Evolutionary conservation across 768 basidiomycete species (phyloP).

Genomic region (Saitozyma sp.): DNA sequence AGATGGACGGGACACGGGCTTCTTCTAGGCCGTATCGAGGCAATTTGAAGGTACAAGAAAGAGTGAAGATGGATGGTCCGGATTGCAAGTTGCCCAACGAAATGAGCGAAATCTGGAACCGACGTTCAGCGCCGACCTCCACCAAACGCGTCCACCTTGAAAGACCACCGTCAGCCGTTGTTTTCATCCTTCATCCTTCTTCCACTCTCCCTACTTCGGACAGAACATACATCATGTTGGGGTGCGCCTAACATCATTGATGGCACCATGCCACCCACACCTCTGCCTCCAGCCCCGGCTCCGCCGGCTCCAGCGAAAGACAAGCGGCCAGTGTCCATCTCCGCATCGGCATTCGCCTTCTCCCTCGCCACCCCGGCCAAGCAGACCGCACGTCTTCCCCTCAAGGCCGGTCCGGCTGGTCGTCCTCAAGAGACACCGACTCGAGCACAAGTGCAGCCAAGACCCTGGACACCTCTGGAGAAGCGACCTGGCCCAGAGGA

Average conservation of each 20-base stretch:
- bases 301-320: not conserved
- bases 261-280: not conserved
- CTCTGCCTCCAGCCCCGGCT: not conserved
- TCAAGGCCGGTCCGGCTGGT: no score
- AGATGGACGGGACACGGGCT: not conserved
- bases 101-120: not conserved
- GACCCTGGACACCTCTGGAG: conserved; percentile 1
- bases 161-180: no score
- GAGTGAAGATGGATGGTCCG: not conserved
- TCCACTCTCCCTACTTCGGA: not conserved
- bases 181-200: no score
- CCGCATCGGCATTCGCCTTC: conserved; percentile 30
- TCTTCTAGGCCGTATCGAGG: not conserved
- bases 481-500: no score
- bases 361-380: conserved; percentile 19
- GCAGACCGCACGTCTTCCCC: no score
- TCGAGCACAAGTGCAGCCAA: not conserved
- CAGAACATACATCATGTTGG: no score
- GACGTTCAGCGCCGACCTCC: no score
- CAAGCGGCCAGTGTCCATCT: conserved; percentile 19
- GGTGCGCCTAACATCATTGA: no score
- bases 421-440: not conserved
- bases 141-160: no score
- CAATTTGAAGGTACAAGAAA: not conserved
- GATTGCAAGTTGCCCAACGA: not conserved